These are phyloP conservation scores for Balamuthia mandrillaris DNA, from an alignment of 208 protist species.

Conservation along the genomic window DNA sequence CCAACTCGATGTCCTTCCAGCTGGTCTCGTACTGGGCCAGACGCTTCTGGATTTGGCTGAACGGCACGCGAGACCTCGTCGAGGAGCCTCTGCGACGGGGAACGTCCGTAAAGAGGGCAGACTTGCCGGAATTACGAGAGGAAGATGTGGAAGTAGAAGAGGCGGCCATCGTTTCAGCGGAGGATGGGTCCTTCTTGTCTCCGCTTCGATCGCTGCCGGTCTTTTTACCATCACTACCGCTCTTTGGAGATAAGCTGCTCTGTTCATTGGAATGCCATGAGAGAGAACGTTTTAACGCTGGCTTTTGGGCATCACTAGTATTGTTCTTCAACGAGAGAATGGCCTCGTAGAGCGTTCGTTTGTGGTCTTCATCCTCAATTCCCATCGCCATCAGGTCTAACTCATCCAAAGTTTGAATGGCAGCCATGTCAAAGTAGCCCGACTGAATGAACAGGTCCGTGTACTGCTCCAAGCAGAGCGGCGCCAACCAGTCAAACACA, in stretches of 20 bases:
- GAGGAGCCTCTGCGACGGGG: background rate
- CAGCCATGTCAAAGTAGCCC: background rate
- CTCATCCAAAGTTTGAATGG: background rate
- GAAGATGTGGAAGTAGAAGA: background rate
- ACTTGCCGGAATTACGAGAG: background rate
- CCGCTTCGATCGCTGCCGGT: background rate
- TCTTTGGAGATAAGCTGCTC: too few relatives aligned
- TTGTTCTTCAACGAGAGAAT: background rate
- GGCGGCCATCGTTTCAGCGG: background rate
- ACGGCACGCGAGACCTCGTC: background rate
- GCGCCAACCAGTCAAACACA: background rate
- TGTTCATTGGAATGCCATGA: too few relatives aligned
- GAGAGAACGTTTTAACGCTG: too few relatives aligned
- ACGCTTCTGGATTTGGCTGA: background rate
- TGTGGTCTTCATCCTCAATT: background rate
- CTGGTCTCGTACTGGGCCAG: background rate
- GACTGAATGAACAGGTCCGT: background rate
- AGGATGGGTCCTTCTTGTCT: background rate
- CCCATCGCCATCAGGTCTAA: background rate
- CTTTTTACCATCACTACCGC: too few relatives aligned
- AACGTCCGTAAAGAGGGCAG: background rate
- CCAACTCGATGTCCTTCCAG: background rate
- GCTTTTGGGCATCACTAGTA: too few relatives aligned
- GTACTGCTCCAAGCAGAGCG: background rate
- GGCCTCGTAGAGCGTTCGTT: background rate